phyloP scores from a whole-genome alignment of 2,329 filamentous ascomycete genomes.

The Aspergillus terreus region DNA sequence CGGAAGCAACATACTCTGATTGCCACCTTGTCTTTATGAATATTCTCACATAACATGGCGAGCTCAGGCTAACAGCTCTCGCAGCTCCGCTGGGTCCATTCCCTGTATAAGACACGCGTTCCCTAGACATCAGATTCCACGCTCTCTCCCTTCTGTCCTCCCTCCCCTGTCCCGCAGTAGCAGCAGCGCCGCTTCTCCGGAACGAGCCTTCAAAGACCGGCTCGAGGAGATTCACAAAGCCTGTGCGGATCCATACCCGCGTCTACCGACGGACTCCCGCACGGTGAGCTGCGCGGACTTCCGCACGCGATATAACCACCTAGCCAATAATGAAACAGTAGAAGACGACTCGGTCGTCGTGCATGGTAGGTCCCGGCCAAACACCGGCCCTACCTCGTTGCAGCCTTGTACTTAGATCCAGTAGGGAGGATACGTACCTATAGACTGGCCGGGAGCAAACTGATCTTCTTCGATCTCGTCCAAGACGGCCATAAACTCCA shows the following conservation, averaged over 20 bases:
- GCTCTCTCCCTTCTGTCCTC: conserved; percentile 2
- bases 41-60: not conserved
- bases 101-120: conserved; percentile 5
- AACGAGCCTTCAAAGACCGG: conserved; percentile 34
- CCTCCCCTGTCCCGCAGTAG: conserved; percentile 10
- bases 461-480: conserved; percentile 79
- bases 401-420: conserved; percentile 38
- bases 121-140: conserved; percentile 1
- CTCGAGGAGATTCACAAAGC: conserved; percentile 35
- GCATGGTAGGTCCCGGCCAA: conserved; percentile 38
- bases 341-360: conserved; percentile 38
- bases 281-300: conserved; percentile 36
- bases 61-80: conserved; percentile 20
- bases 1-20: conserved; percentile 22
- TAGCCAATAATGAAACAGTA: conserved; percentile 38
- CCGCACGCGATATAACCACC: conserved; percentile 31
- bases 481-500: conserved; percentile 72
- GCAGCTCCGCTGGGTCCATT: conserved; percentile 24
- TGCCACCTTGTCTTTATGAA: not conserved
- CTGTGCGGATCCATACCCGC: conserved; percentile 37
- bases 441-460: conserved; percentile 68
- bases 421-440: conserved; percentile 71
- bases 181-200: conserved; percentile 28
- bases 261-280: conserved; percentile 26
- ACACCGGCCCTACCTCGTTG: conserved; percentile 15